Evolutionary conservation across 1,284 basidiomycete species (phyloP), one percentile per base, ranked within the genome.

Genomic region (Sporisorium reilianum): DNA sequence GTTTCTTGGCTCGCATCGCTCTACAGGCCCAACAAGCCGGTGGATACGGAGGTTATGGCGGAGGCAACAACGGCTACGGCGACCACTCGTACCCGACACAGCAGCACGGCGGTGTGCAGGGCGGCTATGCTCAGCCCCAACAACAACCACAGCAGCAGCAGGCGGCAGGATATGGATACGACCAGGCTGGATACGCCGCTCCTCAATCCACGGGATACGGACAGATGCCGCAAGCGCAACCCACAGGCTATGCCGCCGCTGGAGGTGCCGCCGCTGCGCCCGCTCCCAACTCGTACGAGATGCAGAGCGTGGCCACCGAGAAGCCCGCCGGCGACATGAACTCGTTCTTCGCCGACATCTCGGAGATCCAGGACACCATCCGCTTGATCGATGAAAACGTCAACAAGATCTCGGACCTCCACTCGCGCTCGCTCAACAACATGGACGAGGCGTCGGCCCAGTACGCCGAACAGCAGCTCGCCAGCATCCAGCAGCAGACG

Each of bases 341-440:
- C 61, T 61, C 80, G 23, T 84, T 84, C 80, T 82, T 84, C 66
- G 63, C 45, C 49, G 76, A 79, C 55, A 82, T 84, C 55, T 75
- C 76, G 26, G 72, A 76, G 40, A 80, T 83, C 58, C 81, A 82
- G 54, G 81, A 83, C 60, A 77, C 75, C 34, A 81, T 84, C 65
- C 78, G 80, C 36, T 67, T 78, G 38, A 84, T 84, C 38, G 83
- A 84, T 28, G 73, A 81, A 28, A 82, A 83, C 56, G 69, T 84
- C 64, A 80, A 80, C 61, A 75, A 74, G 52, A 82, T 84, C 58
- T 77, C 81, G 9, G 83, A 84, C 26, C 73, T 83, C 20, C 83
- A 84, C 75, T 82, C 82, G 42, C 75, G 80, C 30, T 77, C 75
- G 42, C 78, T 84, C 48, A 84, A 84, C 77, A 83, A 83, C 74